A percentile compares a stretch with the other conserved stretches of the same genome.
phyloP scores from a whole-genome alignment of 176 grass and related monocot species.

The Cocos nucifera region DNA sequence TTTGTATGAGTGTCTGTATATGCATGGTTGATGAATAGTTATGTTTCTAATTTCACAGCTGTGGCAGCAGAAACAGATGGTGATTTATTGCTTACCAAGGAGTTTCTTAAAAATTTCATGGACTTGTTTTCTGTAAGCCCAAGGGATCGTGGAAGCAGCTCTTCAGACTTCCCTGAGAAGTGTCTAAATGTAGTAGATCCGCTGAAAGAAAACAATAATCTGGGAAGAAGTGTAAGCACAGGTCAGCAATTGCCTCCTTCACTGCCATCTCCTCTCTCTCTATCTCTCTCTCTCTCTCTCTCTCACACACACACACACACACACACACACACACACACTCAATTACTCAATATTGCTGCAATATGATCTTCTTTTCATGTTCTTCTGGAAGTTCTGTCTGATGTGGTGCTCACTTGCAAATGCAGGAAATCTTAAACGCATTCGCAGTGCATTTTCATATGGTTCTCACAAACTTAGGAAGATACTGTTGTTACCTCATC shows the following conservation, averaged over 20 bases:
- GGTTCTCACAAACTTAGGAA: slow-evolving; percentile 66
- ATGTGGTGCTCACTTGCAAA: neutral
- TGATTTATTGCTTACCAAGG: slow-evolving; percentile 55
- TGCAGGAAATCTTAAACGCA: slow-evolving; percentile 73
- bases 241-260: slow-evolving; percentile 29
- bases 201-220: slow-evolving; percentile 77
- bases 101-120: slow-evolving; percentile 35
- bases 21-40: too few relatives aligned
- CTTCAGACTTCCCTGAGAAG: slow-evolving; percentile 36
- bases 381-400: too few relatives aligned
- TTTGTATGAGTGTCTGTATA: neutral
- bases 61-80: slow-evolving; percentile 30
- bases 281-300: too few relatives aligned
- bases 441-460: slow-evolving; percentile 59
- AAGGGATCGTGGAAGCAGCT: slow-evolving; percentile 19
- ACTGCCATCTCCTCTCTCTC: too few relatives aligned
- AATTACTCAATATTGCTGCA: too few relatives aligned
- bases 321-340: too few relatives aligned
- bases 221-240: slow-evolving; percentile 82
- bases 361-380: too few relatives aligned
- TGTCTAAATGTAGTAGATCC: slow-evolving; percentile 86
- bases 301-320: too few relatives aligned
- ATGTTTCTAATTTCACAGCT: slow-evolving; percentile 33
- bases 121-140: slow-evolving; percentile 25
- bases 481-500: slow-evolving; percentile 40